Conservation (phyloP, 768 basidiomycete genomes). For the Dioszegia aurantiaca region DNA sequence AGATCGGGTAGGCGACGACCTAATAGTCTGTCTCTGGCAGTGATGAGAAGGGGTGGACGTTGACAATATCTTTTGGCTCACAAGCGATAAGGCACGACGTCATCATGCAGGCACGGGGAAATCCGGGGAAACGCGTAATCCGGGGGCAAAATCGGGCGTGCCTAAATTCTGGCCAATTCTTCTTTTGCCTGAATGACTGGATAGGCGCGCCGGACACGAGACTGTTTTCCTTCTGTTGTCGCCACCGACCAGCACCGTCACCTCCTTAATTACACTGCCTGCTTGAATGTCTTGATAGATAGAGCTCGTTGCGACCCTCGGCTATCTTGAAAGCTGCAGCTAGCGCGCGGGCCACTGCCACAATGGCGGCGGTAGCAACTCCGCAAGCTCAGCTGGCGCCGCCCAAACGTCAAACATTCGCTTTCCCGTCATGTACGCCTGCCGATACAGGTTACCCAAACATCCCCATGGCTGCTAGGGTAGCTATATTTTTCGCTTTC, state of each 20-base stretch:
- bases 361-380: conserved; percentile 1
- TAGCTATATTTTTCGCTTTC: too few species aligned
- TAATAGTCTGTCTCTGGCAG: too few species aligned
- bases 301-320: too few species aligned
- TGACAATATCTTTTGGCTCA: too few species aligned
- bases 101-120: too few species aligned
- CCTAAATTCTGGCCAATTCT: not conserved
- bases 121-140: too few species aligned
- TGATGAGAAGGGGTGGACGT: too few species aligned
- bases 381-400: not conserved
- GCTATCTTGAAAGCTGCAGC: not conserved
- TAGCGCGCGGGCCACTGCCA: not conserved
- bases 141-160: too few species aligned
- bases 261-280: too few species aligned
- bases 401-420: conserved; percentile 11
- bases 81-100: too few species aligned
- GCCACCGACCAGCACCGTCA: conserved; percentile 7
- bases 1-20: too few species aligned
- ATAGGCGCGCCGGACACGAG: not conserved
- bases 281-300: too few species aligned
- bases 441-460: conserved; percentile 30
- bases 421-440: conserved; percentile 33
- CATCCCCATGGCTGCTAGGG: conserved; percentile 4
- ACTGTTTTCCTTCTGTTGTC: not conserved
- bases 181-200: not conserved